Evolutionary conservation across 805 yeast genomes (phyloP), one percentile per base, ranked within the genome.

Genomic region (Ogataea thermomethanolica): DNA sequence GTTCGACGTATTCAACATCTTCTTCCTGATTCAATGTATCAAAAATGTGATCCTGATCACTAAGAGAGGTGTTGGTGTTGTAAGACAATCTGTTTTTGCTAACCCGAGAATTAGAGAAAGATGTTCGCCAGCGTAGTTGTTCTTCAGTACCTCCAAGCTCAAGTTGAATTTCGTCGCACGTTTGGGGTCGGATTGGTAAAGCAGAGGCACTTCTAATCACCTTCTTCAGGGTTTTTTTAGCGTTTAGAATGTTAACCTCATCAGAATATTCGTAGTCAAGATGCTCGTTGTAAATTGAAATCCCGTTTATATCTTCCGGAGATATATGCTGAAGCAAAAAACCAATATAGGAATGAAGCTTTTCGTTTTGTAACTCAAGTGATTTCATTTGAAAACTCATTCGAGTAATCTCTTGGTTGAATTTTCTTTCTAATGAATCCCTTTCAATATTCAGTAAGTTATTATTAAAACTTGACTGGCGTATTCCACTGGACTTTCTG

Each of bases 271-370:
- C 78, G 37, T 54, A 55, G 27, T 55, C 56, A 22, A 46, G n/a
- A 15, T 50, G 38, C 11, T 48, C 54, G 41, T 46, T 53, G 39
- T 38, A 49, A 22, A 43, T 36, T 9, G 40, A 29, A 33, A 66
- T 56, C 43, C 68, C 56, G 58, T 44, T 34, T 5, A 32, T 32
- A 17, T 34, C 44, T 14, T 41, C 41, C 12, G 29, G 33, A 7
- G 48, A 45, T 12, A 46, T 66, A 47, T 73, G 71, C 50, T 76
- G 81, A 34, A 74, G 59, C 44, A 75, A 71, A 46, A 74, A 76
- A 8, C 81, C 81, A 54, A 76, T 76, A 51, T 74, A 76, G 26
- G 79, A 73, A 41, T 74, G 63, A 26, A 76, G 61, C 51, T 76
- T 76, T 41, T 76, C 82, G 53, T 75, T 76, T 51, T 76, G 80